Evolutionary conservation across 2,329 filamentous ascomycete genomes (phyloP), one percentile per base, ranked within the genome.

Genomic region (Phoma herbarum): DNA sequence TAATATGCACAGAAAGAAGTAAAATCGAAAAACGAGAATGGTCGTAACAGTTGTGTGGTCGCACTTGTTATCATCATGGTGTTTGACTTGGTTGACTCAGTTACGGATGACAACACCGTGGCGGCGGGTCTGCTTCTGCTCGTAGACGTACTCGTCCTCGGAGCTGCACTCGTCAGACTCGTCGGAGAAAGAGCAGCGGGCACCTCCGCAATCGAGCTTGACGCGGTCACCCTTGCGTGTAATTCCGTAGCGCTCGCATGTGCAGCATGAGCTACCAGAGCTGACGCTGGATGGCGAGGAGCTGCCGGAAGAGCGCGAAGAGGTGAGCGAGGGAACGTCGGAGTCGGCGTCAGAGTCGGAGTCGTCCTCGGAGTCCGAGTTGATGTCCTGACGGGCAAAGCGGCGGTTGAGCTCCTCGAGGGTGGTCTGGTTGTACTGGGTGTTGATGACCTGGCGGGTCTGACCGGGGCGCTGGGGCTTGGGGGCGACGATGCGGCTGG

Each of bases 211-310:
- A 86, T 97, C 93, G 78, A 97, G 88, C 86, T 94, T 95, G 85
- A 98, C 90, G 73, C 93, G 89, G 79, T 96, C 90, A 75, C 93
- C 93, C 78, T 90, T 89, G 81, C 93, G 91, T 65, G 93, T 97
- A 83, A 98, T 96, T 71, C 93, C 94, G 83, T 95, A 97, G 82
- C 93, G 91, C 80, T 97, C 92, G 82, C 94, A 98, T 65, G 90
- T 93, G 87, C 95, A 98, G 77, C 85, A 86, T 73, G 79, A 77
- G 58, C 71, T 78, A 50, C 78, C 76, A 59, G 81, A 81, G 61
- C 80, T 82, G 70, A 88, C 84, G 65, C 85, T 89, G 80, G 87
- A 88, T 73, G 90, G 90, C 52, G 63, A 62, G 51, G 90, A 92
- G 51, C 83, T 84, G 48, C 84, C 85, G 63, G 90, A 90, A 62